A percentile compares a stretch with the other conserved stretches of the same genome.
phyloP scores from a whole-genome alignment of 805 yeast genomes.

The Ogataea thermomethanolica region DNA sequence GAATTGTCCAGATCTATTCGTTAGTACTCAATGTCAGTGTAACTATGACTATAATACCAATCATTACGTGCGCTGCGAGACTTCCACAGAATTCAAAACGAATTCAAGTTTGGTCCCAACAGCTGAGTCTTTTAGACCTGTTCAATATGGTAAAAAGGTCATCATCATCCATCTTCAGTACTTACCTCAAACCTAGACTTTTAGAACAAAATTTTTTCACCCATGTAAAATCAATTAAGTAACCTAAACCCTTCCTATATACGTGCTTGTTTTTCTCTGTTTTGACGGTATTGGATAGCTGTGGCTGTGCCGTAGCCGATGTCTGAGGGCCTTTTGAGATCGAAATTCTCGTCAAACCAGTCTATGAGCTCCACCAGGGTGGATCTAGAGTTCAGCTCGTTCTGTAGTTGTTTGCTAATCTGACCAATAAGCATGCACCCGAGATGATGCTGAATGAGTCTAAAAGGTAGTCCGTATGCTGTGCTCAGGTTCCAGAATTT shows the following conservation, averaged over 20 bases:
- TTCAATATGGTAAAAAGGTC: constrained; percentile 32
- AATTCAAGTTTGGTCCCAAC: constrained; percentile 16
- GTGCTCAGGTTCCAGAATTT: constrained; percentile 74
- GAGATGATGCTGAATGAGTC: constrained; percentile 82
- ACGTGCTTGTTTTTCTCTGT: constrained; percentile 27
- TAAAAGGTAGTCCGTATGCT: constrained; percentile 79
- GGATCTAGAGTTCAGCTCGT: constrained; percentile 60
- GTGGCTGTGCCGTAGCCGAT: constrained; percentile 57
- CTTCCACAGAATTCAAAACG: constrained; percentile 35
- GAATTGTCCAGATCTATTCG: background rate
- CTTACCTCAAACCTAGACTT: constrained; percentile 2
- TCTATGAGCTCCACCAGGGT: constrained; percentile 65
- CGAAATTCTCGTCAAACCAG: constrained; percentile 75
- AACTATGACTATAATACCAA: constrained; percentile 77
- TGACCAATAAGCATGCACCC: constrained; percentile 75
- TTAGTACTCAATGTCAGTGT: constrained; percentile 53
- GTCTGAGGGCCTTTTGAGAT: constrained; percentile 64
- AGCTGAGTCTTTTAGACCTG: constrained; percentile 18
- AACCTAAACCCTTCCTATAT: constrained; percentile 10
- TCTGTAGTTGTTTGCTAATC: constrained; percentile 44
- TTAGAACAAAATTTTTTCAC: constrained; percentile 5
- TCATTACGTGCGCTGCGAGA: constrained; percentile 50
- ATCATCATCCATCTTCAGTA: constrained; percentile 28
- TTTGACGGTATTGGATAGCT: constrained; percentile 32
- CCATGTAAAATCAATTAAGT: constrained; percentile 1